phyloP scores from a whole-genome alignment of 345 rosid species.

The Erucastrum elatum region DNA sequence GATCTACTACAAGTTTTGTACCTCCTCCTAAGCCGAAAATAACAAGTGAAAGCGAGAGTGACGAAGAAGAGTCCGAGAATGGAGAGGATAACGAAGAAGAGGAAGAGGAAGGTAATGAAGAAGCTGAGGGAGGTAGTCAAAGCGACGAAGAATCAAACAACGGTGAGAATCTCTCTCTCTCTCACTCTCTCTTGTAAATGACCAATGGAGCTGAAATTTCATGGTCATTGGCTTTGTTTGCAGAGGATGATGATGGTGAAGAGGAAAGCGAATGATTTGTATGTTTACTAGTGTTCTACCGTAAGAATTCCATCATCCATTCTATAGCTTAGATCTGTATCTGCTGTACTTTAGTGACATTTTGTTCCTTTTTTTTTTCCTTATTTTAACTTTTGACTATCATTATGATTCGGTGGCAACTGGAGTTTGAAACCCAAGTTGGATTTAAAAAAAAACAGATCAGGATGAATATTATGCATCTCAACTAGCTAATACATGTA shows the following conservation, averaged over 20 bases:
- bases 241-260: constrained; percentile 30
- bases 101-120: constrained; percentile 19
- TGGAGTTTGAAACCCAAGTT: background rate
- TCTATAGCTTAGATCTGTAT: constrained; percentile 5
- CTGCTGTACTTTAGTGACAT: constrained; percentile 14
- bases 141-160: constrained; percentile 29
- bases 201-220: background rate
- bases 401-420: constrained; percentile 6
- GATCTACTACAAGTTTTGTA: constrained; percentile 59
- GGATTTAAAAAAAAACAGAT: background rate
- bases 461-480: constrained; percentile 19
- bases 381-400: background rate
- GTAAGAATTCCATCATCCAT: background rate
- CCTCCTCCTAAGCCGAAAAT: constrained; percentile 75
- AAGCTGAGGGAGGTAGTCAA: constrained; percentile 15
- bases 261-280: constrained; percentile 31
- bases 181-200: background rate
- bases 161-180: constrained; percentile 20
- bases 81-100: constrained; percentile 17
- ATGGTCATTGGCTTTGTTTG: constrained; percentile 22
- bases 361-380: background rate
- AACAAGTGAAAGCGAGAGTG: constrained; percentile 52
- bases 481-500: background rate
- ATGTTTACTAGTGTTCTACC: background rate
- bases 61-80: constrained; percentile 42